Evolutionary conservation across 2,329 filamentous ascomycete genomes (phyloP).

Genomic region (Epichloe elymi): DNA sequence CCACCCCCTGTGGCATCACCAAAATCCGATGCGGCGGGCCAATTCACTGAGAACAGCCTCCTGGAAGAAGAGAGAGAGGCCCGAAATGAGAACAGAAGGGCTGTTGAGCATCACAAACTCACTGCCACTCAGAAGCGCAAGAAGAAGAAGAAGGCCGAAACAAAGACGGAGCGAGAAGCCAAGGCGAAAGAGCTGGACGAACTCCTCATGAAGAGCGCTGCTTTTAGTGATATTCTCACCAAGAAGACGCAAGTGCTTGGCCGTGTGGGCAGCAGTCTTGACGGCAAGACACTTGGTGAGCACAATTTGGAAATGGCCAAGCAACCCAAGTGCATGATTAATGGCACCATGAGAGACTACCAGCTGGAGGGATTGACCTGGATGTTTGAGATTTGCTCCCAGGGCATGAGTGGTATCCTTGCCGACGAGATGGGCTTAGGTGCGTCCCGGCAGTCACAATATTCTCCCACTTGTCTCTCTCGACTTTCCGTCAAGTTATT

Average conservation of each 20-base stretch:
- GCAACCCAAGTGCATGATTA: slow-evolving; percentile 74
- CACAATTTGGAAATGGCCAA: slow-evolving; percentile 65
- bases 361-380: slow-evolving; percentile 90
- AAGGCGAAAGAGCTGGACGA: slow-evolving; percentile 48
- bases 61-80: slow-evolving; percentile 25
- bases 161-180: slow-evolving; percentile 39
- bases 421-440: slow-evolving; percentile 88
- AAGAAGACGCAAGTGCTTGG: slow-evolving; percentile 51
- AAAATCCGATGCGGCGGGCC: slow-evolving; percentile 7
- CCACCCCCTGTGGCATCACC: slow-evolving; percentile 17
- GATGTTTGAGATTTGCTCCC: slow-evolving; percentile 71
- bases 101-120: slow-evolving; percentile 33
- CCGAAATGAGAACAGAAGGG: slow-evolving; percentile 26
- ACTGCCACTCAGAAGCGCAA: slow-evolving; percentile 24
- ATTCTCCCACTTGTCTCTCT: background rate
- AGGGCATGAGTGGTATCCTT: slow-evolving; percentile 81
- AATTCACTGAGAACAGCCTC: slow-evolving; percentile 17
- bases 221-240: slow-evolving; percentile 49
- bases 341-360: slow-evolving; percentile 86
- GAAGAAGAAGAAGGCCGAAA: slow-evolving; percentile 38
- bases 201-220: slow-evolving; percentile 43
- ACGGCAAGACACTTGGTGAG: slow-evolving; percentile 46
- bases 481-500: background rate
- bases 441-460: slow-evolving; percentile 16
- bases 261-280: slow-evolving; percentile 45